A percentile compares a stretch with the other conserved stretches of the same genome.
Evolutionary conservation across 805 yeast genomes (phyloP).

Genomic region (Cyberlindnera meyerae): DNA sequence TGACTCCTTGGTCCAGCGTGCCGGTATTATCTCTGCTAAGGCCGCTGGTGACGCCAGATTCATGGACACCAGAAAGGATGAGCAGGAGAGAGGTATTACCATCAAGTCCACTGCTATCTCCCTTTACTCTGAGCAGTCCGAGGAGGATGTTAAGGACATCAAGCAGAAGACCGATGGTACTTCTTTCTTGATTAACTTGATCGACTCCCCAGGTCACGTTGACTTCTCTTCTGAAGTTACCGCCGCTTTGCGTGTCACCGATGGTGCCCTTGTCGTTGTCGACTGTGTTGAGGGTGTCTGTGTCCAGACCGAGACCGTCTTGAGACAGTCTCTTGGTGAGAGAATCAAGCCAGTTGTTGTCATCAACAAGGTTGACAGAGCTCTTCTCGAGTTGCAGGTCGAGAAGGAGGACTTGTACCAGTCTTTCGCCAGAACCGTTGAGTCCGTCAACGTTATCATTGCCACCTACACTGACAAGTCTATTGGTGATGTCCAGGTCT

Average conservation of each 20-base stretch:
- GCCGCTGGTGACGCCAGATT: constrained; percentile 99
- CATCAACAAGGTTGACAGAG: constrained; percentile 99
- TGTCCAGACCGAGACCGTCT: constrained; percentile 99
- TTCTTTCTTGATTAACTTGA: constrained; percentile 95
- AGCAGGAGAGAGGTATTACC: constrained; percentile 99
- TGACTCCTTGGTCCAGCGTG: constrained; percentile 98
- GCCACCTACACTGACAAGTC: constrained; percentile 88
- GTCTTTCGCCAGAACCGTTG: constrained; percentile 97
- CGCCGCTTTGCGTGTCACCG: constrained; percentile 99
- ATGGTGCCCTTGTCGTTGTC: constrained; percentile 99
- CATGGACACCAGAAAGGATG: constrained; percentile 99
- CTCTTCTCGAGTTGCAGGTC: constrained; percentile 97
- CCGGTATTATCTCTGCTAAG: constrained; percentile 99
- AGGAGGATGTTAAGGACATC: constrained; percentile 86
- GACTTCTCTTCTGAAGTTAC: constrained; percentile 99
- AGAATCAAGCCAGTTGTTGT: constrained; percentile 98
- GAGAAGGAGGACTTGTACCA: constrained; percentile 98
- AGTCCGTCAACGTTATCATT: constrained; percentile 97
- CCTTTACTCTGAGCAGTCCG: constrained; percentile 81
- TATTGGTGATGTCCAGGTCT: constrained; percentile 95
- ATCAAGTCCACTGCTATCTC: constrained; percentile 99
- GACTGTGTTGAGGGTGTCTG: constrained; percentile 99
- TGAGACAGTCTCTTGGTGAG: constrained; percentile 98
- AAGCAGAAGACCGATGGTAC: constrained; percentile 80
- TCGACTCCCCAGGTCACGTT: constrained; percentile 99